Conservation (phyloP, 495 filamentous ascomycete species). For the Neurospora sp. region DNA sequence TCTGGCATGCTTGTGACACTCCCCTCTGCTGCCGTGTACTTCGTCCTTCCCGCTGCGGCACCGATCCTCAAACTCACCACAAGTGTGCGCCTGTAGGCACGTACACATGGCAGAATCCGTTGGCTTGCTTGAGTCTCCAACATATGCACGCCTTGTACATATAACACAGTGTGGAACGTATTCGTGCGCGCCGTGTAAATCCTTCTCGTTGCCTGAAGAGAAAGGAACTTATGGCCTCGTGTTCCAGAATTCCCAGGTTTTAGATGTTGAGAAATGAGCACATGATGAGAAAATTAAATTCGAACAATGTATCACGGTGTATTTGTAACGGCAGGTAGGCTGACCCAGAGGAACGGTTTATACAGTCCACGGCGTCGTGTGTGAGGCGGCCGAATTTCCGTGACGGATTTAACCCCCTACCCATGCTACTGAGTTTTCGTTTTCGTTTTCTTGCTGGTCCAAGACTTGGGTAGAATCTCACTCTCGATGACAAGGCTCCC, state of each 20-base stretch:
- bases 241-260: not conserved
- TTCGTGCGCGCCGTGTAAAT: not conserved
- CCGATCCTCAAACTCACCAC: not conserved
- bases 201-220: not conserved
- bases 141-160: not conserved
- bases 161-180: not conserved
- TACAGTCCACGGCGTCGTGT: not conserved
- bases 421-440: constrained; percentile 25
- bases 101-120: not conserved
- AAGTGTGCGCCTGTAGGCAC: not conserved
- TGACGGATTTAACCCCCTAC: not conserved
- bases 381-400: not conserved
- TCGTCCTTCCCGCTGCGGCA: not conserved
- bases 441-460: constrained; percentile 21
- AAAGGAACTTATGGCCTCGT: not conserved
- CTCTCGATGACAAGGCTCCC: constrained; percentile 59
- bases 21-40: not conserved
- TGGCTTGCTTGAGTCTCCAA: not conserved
- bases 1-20: not conserved
- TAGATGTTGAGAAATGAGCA: not conserved
- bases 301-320: not conserved
- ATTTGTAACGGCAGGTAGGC: not conserved
- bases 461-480: constrained; percentile 21
- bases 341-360: not conserved
- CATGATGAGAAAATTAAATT: not conserved